Evolutionary conservation across 2,329 filamentous ascomycete genomes (phyloP).

Genomic region (Ophiostoma pallidulum): DNA sequence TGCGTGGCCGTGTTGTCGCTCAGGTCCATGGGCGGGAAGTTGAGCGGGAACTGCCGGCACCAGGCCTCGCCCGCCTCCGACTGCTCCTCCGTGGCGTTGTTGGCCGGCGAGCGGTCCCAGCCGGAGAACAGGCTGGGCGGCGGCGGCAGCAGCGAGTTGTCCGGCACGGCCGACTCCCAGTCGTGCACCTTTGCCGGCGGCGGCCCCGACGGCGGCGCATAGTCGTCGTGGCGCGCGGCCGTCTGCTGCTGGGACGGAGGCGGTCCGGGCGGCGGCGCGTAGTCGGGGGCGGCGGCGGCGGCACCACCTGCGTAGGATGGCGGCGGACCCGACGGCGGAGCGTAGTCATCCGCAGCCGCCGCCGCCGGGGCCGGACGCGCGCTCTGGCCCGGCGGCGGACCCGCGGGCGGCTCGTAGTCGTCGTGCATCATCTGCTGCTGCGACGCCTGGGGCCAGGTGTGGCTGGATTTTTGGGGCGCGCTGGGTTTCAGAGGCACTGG

Average conservation of each 20-base stretch:
- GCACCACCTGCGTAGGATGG: not conserved
- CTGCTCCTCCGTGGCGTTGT: conserved; percentile 45
- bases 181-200: conserved; percentile 42
- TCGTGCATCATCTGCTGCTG: not conserved
- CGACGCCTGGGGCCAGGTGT: not conserved
- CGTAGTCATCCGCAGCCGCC: conserved; percentile 9
- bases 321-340: conserved; percentile 17
- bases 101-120: conserved; percentile 55
- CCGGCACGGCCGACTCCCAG: conserved; percentile 62
- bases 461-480: not conserved
- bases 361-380: not conserved
- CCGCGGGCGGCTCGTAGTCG: conserved; percentile 15
- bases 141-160: conserved; percentile 62
- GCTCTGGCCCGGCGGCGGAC: not conserved
- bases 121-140: conserved; percentile 58
- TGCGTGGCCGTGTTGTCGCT: conserved; percentile 16
- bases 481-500: not conserved
- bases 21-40: conserved; percentile 35
- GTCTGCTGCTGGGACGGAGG: conserved; percentile 18
- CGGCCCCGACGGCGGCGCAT: conserved; percentile 24
- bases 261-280: conserved; percentile 17
- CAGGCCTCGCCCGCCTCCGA: conserved; percentile 55
- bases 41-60: conserved; percentile 53
- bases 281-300: conserved; percentile 12
- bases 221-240: conserved; percentile 13